These are phyloP conservation scores for Colletotrichum lini DNA, from an alignment of 2,329 filamentous ascomycete species.

Conservation along the genomic window DNA sequence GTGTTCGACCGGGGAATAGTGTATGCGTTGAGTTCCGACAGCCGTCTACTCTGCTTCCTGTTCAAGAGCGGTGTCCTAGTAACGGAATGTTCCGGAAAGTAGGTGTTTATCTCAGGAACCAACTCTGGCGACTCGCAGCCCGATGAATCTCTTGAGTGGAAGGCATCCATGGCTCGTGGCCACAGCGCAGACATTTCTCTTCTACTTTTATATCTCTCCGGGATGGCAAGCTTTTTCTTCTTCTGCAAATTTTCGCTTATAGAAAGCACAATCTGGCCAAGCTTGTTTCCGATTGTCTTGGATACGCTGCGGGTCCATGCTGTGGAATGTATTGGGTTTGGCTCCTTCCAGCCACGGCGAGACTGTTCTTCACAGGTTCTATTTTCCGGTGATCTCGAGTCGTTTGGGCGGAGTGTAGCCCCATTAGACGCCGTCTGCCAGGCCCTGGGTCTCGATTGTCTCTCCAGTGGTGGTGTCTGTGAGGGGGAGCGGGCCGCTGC, in stretches of 20 bases:
- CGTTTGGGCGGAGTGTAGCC: neutral
- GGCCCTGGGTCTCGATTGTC: neutral
- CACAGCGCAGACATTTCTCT: neutral
- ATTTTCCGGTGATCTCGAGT: too few relatives aligned
- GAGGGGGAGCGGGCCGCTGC: neutral
- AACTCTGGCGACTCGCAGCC: neutral
- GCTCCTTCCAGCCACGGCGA: neutral
- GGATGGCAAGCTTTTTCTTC: neutral
- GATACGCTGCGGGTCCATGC: neutral
- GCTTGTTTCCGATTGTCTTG: neutral
- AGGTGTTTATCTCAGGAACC: neutral
- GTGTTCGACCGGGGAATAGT: neutral
- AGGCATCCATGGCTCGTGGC: neutral
- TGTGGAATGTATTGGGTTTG: too few relatives aligned
- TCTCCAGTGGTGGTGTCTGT: neutral
- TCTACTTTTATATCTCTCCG: neutral
- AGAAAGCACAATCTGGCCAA: neutral
- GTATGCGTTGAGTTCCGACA: neutral
- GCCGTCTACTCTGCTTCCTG: neutral
- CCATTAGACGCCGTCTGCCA: neutral
- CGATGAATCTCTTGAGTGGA: neutral
- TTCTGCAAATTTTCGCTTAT: neutral
- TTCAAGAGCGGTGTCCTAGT: neutral
- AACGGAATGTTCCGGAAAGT: too few relatives aligned
- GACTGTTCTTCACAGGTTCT: too few relatives aligned